Base-by-base conservation (phyloP, 768 basidiomycete genomes). In the Rhizopogon vesiculosus region DNA sequence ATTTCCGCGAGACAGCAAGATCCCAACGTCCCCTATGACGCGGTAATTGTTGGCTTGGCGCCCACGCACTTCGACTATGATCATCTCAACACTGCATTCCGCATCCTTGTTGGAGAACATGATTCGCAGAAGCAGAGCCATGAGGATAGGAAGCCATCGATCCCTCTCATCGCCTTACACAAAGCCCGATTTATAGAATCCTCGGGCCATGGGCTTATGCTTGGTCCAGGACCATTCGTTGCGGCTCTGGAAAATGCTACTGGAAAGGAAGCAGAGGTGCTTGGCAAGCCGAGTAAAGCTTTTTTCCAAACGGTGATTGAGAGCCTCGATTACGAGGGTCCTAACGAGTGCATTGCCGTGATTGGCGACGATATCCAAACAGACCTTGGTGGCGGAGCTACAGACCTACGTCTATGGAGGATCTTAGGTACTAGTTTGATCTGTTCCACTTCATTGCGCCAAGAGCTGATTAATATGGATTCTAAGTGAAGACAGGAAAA, bases 171-270 rank as follows among this genome's bases (percentile, higher is more conserved):
- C 29, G 84, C 82, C 0, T 80, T 86, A 0, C 85, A 88, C 68
- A 75, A 77, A 48, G 77, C 80, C 2, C 76, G 76, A 53, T 86
- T 79, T 67, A 66, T 84, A 28, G 71, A 81, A 59, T 68, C 67
- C 18, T 61, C 73, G 5, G 75, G 80, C 31, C 80, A 75, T 0
- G 69, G 69, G 0, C 74, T 88, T 7, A 84, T 83, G 3, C 72
- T 89, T 12, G 87, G 88, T 2, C 84, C 86, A 0, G 87, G 88
- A 0, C 85, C 87, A 2, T 90, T 89, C 61, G 79, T 89, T 16
- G 66, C 74, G 2, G 85, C 83, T 0, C 74, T 89, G 13, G 86
- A 89, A 62, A 66, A 70, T 15, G 85, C 85, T 1, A 57, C 79
- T 0, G 78, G 75, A 0, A 63, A 71, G 38, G 59, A 73, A 10